Conservation (phyloP, 2,329 filamentous ascomycete genomes). For the Penicillium sp. region DNA sequence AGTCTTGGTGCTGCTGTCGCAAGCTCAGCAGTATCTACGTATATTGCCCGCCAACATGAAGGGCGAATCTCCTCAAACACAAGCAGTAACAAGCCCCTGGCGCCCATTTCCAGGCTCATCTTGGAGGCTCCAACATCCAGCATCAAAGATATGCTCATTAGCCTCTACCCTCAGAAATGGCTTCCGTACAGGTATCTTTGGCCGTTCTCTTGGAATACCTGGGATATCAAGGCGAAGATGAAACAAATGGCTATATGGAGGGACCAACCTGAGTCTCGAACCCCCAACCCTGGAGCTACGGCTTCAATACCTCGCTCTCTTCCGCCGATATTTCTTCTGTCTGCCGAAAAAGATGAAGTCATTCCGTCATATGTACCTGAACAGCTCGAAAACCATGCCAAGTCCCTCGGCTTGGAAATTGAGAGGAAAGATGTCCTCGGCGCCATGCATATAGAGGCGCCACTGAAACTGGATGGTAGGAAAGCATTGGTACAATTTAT, state of each 20-base stretch:
- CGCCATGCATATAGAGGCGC: conserved; percentile 53
- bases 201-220: conserved; percentile 67
- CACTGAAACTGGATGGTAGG: conserved; percentile 45
- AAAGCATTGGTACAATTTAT: conserved; percentile 38
- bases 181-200: conserved; percentile 73
- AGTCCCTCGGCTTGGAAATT: conserved; percentile 36
- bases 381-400: conserved; percentile 38
- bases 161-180: conserved; percentile 76
- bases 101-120: conserved; percentile 53
- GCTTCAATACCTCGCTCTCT: background rate
- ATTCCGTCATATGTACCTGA: conserved; percentile 41
- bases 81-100: background rate
- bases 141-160: conserved; percentile 67
- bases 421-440: conserved; percentile 43
- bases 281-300: background rate
- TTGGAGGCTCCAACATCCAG: conserved; percentile 76
- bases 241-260: conserved; percentile 36
- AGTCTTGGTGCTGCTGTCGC: conserved; percentile 73
- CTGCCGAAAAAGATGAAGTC: conserved; percentile 47
- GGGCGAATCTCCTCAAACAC: background rate
- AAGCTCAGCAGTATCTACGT: conserved; percentile 56
- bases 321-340: conserved; percentile 42
- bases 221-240: conserved; percentile 50
- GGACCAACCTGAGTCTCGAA: background rate
- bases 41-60: conserved; percentile 30